Percentiles rank a stretch among this genome's conserved stretches.
Evolutionary conservation across 2,329 filamentous ascomycete species (phyloP).

Genomic region (Elsinoe batatas): DNA sequence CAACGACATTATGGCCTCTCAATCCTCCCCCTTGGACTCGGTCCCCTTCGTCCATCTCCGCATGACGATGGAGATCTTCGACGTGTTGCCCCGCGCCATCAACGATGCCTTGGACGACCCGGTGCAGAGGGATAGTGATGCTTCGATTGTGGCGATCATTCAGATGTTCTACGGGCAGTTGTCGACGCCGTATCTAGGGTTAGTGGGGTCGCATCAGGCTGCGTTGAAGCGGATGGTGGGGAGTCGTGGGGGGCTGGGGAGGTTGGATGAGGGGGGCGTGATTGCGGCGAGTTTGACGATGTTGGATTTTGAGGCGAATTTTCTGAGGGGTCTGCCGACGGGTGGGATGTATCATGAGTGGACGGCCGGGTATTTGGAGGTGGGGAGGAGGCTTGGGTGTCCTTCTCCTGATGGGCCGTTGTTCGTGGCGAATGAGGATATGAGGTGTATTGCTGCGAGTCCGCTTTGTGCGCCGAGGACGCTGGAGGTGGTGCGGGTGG

Average conservation of each 20-base stretch:
- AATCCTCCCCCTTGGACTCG: background rate
- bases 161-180: background rate
- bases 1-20: background rate
- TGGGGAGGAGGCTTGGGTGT: background rate
- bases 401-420: background rate
- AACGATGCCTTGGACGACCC: background rate
- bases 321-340: background rate
- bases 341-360: background rate
- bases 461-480: background rate
- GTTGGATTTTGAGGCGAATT: background rate
- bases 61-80: constrained; percentile 5
- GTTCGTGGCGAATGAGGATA: background rate
- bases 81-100: background rate
- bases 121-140: background rate
- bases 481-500: background rate
- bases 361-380: background rate
- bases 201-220: background rate
- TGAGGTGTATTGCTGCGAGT: background rate
- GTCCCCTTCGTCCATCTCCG: background rate
- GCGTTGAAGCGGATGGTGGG: background rate
- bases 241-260: background rate
- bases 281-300: background rate
- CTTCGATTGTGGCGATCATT: background rate
- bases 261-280: background rate
- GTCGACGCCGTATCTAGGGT: background rate